Evolutionary conservation across 805 yeast genomes (phyloP).

Genomic region (Yarrowia yakushimensis): DNA sequence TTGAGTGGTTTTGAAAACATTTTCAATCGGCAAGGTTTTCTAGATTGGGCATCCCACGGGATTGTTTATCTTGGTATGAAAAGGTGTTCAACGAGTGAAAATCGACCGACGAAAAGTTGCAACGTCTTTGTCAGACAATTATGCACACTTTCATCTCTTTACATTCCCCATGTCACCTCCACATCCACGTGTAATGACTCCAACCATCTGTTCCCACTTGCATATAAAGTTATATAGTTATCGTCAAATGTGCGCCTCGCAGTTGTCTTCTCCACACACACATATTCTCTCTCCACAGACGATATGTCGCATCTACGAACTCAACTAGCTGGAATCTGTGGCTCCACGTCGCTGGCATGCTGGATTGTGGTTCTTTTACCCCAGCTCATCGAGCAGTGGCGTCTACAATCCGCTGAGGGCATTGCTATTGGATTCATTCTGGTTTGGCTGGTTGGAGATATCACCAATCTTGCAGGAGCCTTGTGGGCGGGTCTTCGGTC

Average conservation of each 20-base stretch:
- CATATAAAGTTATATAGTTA: background rate
- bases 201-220: background rate
- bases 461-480: constrained; percentile 64
- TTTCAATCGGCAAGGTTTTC: background rate
- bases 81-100: background rate
- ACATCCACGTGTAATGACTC: background rate
- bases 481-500: constrained; percentile 68
- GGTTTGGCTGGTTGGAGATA: constrained; percentile 71
- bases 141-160: background rate
- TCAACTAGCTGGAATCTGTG: constrained; percentile 56
- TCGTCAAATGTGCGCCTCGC: background rate
- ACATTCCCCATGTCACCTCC: background rate
- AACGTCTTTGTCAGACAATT: no score
- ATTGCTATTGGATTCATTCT: constrained; percentile 63
- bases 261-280: background rate
- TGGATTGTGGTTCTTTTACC: constrained; percentile 77
- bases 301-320: constrained; percentile 5
- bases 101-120: no score
- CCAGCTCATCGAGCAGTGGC: constrained; percentile 77
- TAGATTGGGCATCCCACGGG: background rate
- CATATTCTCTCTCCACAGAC: background rate
- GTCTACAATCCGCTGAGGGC: constrained; percentile 68
- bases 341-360: constrained; percentile 69
- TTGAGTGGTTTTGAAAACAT: background rate
- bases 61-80: no score